Base-by-base conservation (phyloP, 768 basidiomycete genomes). In the Megacollybia marginata region DNA sequence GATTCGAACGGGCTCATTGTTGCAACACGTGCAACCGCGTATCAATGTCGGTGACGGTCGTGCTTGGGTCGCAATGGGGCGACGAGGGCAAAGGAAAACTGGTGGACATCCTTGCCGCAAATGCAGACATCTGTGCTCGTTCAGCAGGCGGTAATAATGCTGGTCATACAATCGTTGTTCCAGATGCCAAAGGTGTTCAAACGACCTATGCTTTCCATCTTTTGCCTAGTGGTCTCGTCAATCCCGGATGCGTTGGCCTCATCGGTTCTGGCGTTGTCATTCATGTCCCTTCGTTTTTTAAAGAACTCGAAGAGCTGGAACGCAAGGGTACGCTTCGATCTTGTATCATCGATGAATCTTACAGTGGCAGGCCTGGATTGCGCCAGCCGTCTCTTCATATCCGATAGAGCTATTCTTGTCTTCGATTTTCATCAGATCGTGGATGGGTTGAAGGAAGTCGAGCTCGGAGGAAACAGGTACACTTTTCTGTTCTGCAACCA, bases 381-480 rank as follows among this genome's bases (percentile, higher is more conserved):
- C 68, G 78, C 80, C 10, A 77, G 79, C 51, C 84, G 96, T 33
- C 69, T 99, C 16, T 88, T 96, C 64, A 76, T 99, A 57, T 98
- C 95, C 20, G 93, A 98, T 69, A 85, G 96, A 54, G 92, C 96
- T 4, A 92, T 95, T 55, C 83, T 99, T 53, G 96, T 99, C 33
- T 93, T 99, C 61, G 96, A 98, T 64, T 98, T 99, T 67, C 96
- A 99, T 69, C 96, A 99, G 72, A 97, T 98, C 61, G 96, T 98
- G 28, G 96, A 99, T 62, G 96, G 96, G 5, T 71, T 99, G 60
- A 99, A 98, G 65, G 96, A 99, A 66, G 91, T 92, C 35, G 96
- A 98, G 65, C 79, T 98, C 19, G 96, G 96, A 19, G 89, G 91
- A 9, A 85, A 83, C 1, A 89, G 85, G 84, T 84, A 56, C 33